Conservation (phyloP, 768 basidiomycete species). For the Kwoniella botswanensis region DNA sequence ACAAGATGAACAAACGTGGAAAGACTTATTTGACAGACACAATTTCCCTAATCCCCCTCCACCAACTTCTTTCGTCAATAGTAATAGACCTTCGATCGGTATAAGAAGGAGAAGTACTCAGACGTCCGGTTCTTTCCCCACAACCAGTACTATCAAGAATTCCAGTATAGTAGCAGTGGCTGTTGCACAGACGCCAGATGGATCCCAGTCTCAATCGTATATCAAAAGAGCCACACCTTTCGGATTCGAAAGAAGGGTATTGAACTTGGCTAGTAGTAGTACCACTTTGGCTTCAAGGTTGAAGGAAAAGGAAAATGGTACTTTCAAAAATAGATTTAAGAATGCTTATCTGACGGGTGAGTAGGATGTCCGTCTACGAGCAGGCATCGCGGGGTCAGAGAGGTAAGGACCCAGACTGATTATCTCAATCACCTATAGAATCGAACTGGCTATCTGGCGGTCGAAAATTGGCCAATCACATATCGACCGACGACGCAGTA, state of each 20-base stretch:
- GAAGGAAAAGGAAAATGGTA: conserved; percentile 23
- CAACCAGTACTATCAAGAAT: neutral
- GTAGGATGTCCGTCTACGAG: conserved; percentile 35
- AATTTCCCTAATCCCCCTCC: conserved; percentile 57
- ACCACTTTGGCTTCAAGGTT: neutral
- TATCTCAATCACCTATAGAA: conserved; percentile 61
- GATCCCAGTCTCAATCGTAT: neutral
- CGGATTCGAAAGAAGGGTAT: conserved; percentile 17
- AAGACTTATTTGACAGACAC: conserved; percentile 69
- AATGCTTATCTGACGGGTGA: conserved; percentile 72
- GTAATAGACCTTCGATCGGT: conserved; percentile 6
- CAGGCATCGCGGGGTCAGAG: no score
- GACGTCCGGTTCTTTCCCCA: neutral
- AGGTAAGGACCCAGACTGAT: neutral
- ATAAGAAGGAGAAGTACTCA: conserved; percentile 14
- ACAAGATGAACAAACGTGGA: conserved; percentile 80
- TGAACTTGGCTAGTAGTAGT: neutral
- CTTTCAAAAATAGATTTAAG: conserved; percentile 75
- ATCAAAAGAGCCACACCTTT: conserved; percentile 18
- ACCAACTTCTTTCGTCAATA: conserved; percentile 12
- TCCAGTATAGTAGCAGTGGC: neutral
- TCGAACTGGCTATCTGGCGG: conserved; percentile 82
- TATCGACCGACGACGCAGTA: conserved; percentile 66
- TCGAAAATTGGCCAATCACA: conserved; percentile 69
- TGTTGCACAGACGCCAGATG: no score